Evolutionary conservation across 1,284 basidiomycete species (phyloP).

Genomic region (Ceratobasidium sp.): DNA sequence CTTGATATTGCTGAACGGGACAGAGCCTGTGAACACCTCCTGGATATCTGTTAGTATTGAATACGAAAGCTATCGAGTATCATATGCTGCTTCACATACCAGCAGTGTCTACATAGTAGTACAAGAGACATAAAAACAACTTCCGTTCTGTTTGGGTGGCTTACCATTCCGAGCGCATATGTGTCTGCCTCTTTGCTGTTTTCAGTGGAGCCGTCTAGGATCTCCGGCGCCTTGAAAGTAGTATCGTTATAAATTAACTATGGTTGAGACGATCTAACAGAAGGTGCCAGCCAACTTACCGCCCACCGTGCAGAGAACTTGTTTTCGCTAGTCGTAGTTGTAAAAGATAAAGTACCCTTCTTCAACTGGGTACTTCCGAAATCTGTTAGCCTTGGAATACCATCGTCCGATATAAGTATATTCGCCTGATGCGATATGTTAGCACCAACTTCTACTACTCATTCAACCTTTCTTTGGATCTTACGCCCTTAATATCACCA

Average conservation of each 20-base stretch:
- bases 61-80: background rate
- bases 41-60: background rate
- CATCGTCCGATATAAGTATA: background rate
- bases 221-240: too few species aligned
- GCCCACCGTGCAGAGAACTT: conserved; percentile 3
- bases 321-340: background rate
- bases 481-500: conserved; percentile 13
- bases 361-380: conserved; percentile 11
- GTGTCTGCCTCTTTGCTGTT: too few species aligned
- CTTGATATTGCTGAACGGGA: background rate
- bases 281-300: too few species aligned
- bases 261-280: too few species aligned
- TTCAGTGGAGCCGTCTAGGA: too few species aligned
- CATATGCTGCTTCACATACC: background rate
- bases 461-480: background rate
- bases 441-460: too few species aligned
- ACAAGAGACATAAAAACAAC: too few species aligned
- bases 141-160: too few species aligned
- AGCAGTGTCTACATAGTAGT: too few species aligned
- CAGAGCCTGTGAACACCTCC: background rate
- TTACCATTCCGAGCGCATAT: too few species aligned
- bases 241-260: too few species aligned
- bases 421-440: background rate
- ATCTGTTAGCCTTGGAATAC: background rate
- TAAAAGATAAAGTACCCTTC: background rate